Conservation (phyloP, 2,329 filamentous ascomycete species). For the Microdochium bolleyi region DNA sequence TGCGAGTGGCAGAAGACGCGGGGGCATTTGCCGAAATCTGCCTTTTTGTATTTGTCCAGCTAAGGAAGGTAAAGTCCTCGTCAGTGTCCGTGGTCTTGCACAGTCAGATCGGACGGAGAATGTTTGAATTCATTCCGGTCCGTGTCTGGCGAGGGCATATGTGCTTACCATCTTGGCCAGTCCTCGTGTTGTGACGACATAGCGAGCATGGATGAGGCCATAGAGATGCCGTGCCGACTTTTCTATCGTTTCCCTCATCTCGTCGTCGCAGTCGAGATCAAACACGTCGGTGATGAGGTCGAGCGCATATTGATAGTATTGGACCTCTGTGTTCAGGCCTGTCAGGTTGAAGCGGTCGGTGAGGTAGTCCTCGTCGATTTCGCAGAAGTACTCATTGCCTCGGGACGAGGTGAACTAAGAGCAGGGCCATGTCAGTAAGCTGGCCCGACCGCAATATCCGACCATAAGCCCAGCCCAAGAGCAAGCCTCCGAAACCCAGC, state of each 20-base stretch:
- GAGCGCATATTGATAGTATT: conserved; percentile 98
- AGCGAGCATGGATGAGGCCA: conserved; percentile 89
- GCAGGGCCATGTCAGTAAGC: conserved; percentile 10
- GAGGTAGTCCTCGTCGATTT: conserved; percentile 98
- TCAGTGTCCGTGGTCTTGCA: background rate
- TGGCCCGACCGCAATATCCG: background rate
- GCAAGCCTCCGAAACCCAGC: too few species aligned
- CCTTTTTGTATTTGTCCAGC: conserved; percentile 99
- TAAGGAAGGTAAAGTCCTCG: conserved; percentile 27
- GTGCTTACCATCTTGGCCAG: conserved; percentile 83
- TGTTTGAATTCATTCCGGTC: background rate
- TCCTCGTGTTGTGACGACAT: conserved; percentile 92
- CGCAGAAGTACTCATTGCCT: conserved; percentile 98
- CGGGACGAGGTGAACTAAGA: conserved; percentile 93
- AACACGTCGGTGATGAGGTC: conserved; percentile 98
- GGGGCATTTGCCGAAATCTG: conserved; percentile 95
- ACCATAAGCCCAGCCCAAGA: too few species aligned
- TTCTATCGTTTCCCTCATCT: conserved; percentile 96
- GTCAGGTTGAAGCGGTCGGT: conserved; percentile 98
- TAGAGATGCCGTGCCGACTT: conserved; percentile 95
- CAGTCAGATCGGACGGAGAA: conserved; percentile 3
- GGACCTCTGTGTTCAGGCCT: conserved; percentile 91
- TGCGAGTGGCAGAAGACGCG: conserved; percentile 92
- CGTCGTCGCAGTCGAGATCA: conserved; percentile 96
- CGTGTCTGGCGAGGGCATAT: background rate